Conservation (phyloP, 768 basidiomycete genomes). For the Suillus placidus region DNA sequence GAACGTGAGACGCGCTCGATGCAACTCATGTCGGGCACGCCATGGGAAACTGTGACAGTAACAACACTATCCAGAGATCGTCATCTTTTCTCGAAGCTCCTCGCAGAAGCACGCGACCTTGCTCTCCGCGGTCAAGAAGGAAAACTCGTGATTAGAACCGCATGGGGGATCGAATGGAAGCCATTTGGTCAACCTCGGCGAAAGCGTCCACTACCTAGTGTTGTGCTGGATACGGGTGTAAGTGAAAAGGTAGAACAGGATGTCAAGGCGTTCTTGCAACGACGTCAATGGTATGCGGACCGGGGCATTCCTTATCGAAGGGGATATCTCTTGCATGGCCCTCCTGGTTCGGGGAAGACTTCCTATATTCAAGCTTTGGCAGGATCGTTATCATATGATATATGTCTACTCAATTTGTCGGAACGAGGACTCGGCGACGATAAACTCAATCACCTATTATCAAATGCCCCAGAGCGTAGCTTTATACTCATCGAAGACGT, state of each 20-base stretch:
- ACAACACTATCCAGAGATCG: conserved; percentile 92
- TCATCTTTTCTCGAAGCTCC: conserved; percentile 72
- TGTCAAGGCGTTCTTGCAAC: conserved; percentile 75
- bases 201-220: conserved; percentile 85
- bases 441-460: conserved; percentile 90
- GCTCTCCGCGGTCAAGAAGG: conserved; percentile 88
- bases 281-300: conserved; percentile 95
- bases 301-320: conserved; percentile 98
- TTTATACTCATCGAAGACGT: conserved; percentile 97
- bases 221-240: conserved; percentile 83
- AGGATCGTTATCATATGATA: conserved; percentile 90
- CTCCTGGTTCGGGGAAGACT: conserved; percentile 97
- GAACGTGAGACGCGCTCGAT: conserved; percentile 93
- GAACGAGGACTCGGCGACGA: conserved; percentile 97
- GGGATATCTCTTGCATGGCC: conserved; percentile 93
- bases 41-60: conserved; percentile 97
- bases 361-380: conserved; percentile 98
- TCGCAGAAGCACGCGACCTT: conserved; percentile 87
- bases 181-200: conserved; percentile 91
- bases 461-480: conserved; percentile 90
- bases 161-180: conserved; percentile 96
- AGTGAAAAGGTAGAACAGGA: conserved; percentile 84
- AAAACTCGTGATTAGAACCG: conserved; percentile 93
- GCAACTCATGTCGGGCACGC: conserved; percentile 87
- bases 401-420: conserved; percentile 93